These are phyloP conservation scores for Dipodascus geniculatus DNA, from an alignment of 805 yeast species.

Conservation along the genomic window DNA sequence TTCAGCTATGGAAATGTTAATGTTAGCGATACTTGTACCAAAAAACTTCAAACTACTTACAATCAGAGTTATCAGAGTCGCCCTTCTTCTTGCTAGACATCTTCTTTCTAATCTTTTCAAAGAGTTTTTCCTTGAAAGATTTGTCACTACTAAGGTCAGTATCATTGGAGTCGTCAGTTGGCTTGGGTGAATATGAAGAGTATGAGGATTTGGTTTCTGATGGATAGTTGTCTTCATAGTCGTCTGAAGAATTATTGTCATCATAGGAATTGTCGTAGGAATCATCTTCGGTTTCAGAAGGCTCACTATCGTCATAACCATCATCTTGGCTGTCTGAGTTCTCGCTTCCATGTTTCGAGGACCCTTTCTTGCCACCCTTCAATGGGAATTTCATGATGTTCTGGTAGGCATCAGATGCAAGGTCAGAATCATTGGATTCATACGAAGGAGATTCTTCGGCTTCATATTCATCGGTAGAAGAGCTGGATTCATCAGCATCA, in stretches of 20 bases:
- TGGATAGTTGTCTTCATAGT: no score
- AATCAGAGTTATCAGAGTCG: neutral
- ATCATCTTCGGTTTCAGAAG: slow-evolving; percentile 4
- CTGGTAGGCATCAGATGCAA: neutral
- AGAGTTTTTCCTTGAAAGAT: neutral
- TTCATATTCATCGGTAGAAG: neutral
- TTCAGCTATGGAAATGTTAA: neutral
- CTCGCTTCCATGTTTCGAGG: neutral
- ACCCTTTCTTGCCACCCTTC: no score
- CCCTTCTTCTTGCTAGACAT: neutral
- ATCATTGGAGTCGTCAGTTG: slow-evolving; percentile 1
- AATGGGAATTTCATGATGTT: no score
- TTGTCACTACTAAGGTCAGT: neutral
- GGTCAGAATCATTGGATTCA: neutral
- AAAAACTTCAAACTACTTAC: neutral
- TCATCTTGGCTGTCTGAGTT: neutral
- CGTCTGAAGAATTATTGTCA: neutral
- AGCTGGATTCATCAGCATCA: neutral
- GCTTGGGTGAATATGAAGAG: neutral
- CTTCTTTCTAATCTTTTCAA: neutral
- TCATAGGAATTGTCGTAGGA: slow-evolving; percentile 1
- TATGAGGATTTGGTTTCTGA: neutral
- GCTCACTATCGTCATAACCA: slow-evolving; percentile 4
- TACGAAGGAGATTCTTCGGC: neutral
- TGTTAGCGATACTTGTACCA: neutral